These are phyloP conservation scores for Abortiporus biennis DNA, from an alignment of 1,284 basidiomycete genomes.

Conservation along the genomic window DNA sequence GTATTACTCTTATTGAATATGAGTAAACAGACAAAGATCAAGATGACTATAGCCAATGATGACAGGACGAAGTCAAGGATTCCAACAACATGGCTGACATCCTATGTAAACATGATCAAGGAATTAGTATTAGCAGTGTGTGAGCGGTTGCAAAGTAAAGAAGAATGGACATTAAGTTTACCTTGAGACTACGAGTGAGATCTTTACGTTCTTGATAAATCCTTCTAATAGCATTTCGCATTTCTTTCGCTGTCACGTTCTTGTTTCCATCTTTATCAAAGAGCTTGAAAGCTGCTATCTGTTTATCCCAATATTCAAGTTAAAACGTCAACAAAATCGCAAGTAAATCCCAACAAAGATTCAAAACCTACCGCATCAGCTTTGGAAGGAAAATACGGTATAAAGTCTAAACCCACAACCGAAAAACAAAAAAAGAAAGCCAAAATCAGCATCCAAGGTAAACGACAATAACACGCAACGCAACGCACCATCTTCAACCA, in stretches of 20 bases:
- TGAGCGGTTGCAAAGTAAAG: no score
- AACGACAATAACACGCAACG: no score
- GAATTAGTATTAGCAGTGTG: no score
- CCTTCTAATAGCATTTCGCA: conserved; percentile 79
- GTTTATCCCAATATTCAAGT: no score
- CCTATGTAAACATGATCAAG: no score
- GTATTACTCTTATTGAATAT: conserved; percentile 74
- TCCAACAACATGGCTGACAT: conserved; percentile 64
- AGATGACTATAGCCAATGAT: conserved; percentile 49
- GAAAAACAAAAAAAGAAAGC: no score
- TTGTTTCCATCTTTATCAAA: conserved; percentile 86
- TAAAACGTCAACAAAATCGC: no score
- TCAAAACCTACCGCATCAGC: conserved; percentile 66
- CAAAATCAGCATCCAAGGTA: no score
- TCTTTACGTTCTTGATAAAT: conserved; percentile 79
- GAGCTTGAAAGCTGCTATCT: conserved; percentile 70
- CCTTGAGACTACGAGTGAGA: conserved; percentile 61
- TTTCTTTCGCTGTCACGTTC: conserved; percentile 75
- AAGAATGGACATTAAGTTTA: no score
- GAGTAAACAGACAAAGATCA: conserved; percentile 71
- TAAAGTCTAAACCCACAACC: conserved; percentile 49
- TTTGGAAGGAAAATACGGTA: conserved; percentile 71
- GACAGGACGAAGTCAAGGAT: conserved; percentile 74
- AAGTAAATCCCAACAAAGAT: not conserved
- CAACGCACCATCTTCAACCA: no score